Evolutionary conservation across 805 yeast species (phyloP).

Genomic region (Debaryomyces tyrocola): DNA sequence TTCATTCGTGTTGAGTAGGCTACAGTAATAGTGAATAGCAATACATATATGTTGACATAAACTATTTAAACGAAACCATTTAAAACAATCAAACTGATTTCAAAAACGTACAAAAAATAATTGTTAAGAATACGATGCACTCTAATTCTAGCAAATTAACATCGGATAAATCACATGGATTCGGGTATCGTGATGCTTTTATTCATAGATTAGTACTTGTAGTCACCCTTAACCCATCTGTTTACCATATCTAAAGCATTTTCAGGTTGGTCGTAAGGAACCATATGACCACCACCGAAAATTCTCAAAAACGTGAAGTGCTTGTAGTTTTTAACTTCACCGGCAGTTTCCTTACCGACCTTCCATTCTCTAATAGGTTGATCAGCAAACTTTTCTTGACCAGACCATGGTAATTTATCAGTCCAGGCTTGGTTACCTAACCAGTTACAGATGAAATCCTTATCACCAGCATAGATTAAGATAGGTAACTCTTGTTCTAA

Average conservation of each 20-base stretch:
- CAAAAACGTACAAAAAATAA: too few relatives aligned
- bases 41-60: neutral
- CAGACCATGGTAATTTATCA: conserved; percentile 64
- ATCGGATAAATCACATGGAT: too few relatives aligned
- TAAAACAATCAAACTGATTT: too few relatives aligned
- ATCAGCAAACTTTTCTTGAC: conserved; percentile 46
- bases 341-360: conserved; percentile 45
- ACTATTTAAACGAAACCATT: too few relatives aligned
- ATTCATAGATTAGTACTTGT: conserved; percentile 17
- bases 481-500: conserved; percentile 74
- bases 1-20: too few relatives aligned
- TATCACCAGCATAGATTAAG: conserved; percentile 90
- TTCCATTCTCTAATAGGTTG: conserved; percentile 45
- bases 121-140: too few relatives aligned
- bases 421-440: conserved; percentile 87
- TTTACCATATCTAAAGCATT: conserved; percentile 77
- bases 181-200: too few relatives aligned
- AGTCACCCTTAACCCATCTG: conserved; percentile 78
- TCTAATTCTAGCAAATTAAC: too few relatives aligned
- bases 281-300: conserved; percentile 94
- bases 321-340: conserved; percentile 72
- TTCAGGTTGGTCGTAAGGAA: conserved; percentile 85
- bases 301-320: conserved; percentile 81
- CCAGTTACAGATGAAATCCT: conserved; percentile 93
- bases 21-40: neutral